phyloP scores from a whole-genome alignment of 2,329 filamentous ascomycete species.

The Lizonia empirigonia region DNA sequence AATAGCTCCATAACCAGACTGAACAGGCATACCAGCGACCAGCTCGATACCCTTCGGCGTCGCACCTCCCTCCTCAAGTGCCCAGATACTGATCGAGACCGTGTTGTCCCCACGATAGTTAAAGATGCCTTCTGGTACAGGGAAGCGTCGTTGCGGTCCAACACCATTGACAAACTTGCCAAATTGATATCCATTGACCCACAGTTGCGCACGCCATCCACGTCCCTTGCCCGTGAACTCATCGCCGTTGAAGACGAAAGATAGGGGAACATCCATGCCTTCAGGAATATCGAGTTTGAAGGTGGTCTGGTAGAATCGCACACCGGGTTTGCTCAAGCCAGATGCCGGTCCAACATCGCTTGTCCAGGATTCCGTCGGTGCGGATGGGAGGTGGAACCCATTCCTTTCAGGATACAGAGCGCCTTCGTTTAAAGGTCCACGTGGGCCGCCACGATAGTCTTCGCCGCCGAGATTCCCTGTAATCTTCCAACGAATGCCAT shows the following conservation, averaged over 20 bases:
- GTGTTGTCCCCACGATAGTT: constrained; percentile 72
- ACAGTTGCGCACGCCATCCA: constrained; percentile 65
- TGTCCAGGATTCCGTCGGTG: constrained; percentile 47
- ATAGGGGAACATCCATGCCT: constrained; percentile 64
- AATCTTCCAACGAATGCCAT: constrained; percentile 64
- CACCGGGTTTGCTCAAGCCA: constrained; percentile 57
- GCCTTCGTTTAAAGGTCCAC: constrained; percentile 70
- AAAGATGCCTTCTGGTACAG: constrained; percentile 73
- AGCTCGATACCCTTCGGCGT: constrained; percentile 61
- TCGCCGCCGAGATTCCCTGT: constrained; percentile 71
- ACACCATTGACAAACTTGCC: constrained; percentile 69
- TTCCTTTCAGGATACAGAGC: constrained; percentile 66
- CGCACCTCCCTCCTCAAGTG: constrained; percentile 62
- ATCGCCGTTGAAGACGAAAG: constrained; percentile 60
- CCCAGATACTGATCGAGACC: constrained; percentile 70
- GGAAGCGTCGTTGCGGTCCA: constrained; percentile 71
- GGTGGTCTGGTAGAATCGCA: constrained; percentile 62
- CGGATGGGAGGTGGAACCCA: constrained; percentile 63
- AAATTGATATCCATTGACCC: constrained; percentile 76
- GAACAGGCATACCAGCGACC: constrained; percentile 54
- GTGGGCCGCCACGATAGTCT: constrained; percentile 60
- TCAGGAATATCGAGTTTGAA: constrained; percentile 61
- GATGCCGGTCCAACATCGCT: constrained; percentile 45
- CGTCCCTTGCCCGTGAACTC: constrained; percentile 31
- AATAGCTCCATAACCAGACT: constrained; percentile 24